These are phyloP conservation scores for Myriosclerotinia curreyana DNA, from an alignment of 2,329 filamentous ascomycete genomes.

Conservation along the genomic window DNA sequence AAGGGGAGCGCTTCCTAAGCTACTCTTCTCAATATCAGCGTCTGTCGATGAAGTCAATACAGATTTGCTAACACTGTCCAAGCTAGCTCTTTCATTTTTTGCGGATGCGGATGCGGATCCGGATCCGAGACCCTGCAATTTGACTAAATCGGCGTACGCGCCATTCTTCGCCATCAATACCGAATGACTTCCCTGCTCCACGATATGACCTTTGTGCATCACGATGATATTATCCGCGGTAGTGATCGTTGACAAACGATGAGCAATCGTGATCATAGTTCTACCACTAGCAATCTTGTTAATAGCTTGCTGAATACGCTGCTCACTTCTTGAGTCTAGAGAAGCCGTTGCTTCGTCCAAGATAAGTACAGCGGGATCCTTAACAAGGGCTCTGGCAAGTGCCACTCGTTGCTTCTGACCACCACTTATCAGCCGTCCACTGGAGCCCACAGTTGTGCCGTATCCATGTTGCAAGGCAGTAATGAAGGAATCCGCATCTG, in stretches of 20 bases:
- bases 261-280: constrained; percentile 81
- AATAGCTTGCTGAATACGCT: constrained; percentile 83
- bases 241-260: constrained; percentile 85
- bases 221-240: constrained; percentile 84
- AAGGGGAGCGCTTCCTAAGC: constrained; percentile 1
- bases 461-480: constrained; percentile 16
- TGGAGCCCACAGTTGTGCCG: constrained; percentile 63
- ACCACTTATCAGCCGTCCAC: constrained; percentile 71
- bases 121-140: constrained; percentile 47
- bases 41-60: constrained; percentile 22
- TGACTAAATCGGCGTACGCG: constrained; percentile 65
- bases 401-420: constrained; percentile 81
- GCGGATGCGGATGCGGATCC: constrained; percentile 27
- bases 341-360: constrained; percentile 61
- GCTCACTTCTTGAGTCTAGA: constrained; percentile 82
- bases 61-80: constrained; percentile 23
- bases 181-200: constrained; percentile 73
- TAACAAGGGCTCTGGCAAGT: constrained; percentile 58
- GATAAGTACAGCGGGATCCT: constrained; percentile 55
- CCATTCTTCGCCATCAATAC: constrained; percentile 60
- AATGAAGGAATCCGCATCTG: constrained; percentile 38
- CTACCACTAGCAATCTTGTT: constrained; percentile 75
- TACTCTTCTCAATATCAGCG: constrained; percentile 22
- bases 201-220: constrained; percentile 68
- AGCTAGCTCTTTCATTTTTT: constrained; percentile 27